Conservation (phyloP, 129 eudicot species). For the Calendula officinalis region DNA sequence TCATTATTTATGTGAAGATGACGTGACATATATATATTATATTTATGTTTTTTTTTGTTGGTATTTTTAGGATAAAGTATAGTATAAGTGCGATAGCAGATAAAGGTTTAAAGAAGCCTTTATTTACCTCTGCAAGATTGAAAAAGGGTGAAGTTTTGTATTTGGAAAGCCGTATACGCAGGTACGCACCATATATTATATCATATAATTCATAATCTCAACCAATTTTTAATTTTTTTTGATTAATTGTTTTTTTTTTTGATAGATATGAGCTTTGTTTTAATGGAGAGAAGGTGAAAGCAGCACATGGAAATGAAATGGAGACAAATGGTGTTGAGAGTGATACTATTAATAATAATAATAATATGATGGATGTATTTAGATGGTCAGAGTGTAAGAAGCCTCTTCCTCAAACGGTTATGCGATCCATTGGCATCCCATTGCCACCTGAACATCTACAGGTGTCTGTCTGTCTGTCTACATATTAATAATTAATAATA, state of each 20-base stretch:
- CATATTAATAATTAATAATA: no score
- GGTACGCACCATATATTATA: slow-evolving; percentile 36
- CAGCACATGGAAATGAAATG: slow-evolving; percentile 38
- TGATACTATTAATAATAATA: slow-evolving; percentile 40
- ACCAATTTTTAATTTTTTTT: background rate
- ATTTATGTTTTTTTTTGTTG: background rate
- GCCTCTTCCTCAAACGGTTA: slow-evolving; percentile 69
- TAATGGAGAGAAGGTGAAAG: slow-evolving; percentile 76
- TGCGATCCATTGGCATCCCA: slow-evolving; percentile 78
- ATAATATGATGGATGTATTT: slow-evolving; percentile 55
- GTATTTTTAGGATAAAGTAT: slow-evolving; percentile 69
- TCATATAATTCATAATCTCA: background rate
- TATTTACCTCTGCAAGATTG: slow-evolving; percentile 88
- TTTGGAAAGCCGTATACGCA: slow-evolving; percentile 81
- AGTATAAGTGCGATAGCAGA: slow-evolving; percentile 93
- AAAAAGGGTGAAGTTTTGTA: slow-evolving; percentile 95
- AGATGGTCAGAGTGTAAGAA: slow-evolving; percentile 90
- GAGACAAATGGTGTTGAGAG: slow-evolving; percentile 56
- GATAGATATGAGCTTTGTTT: slow-evolving; percentile 93
- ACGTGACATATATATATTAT: background rate
- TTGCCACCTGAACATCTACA: slow-evolving; percentile 78
- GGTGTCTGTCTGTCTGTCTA: slow-evolving; percentile 36
- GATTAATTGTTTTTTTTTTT: background rate
- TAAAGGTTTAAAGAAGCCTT: slow-evolving; percentile 88
- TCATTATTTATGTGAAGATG: slow-evolving; percentile 11